A percentile compares a stretch with the other conserved stretches of the same genome.
Conservation (phyloP, 352 stramenopile genomes). For the Phytophthora sansomeana region DNA sequence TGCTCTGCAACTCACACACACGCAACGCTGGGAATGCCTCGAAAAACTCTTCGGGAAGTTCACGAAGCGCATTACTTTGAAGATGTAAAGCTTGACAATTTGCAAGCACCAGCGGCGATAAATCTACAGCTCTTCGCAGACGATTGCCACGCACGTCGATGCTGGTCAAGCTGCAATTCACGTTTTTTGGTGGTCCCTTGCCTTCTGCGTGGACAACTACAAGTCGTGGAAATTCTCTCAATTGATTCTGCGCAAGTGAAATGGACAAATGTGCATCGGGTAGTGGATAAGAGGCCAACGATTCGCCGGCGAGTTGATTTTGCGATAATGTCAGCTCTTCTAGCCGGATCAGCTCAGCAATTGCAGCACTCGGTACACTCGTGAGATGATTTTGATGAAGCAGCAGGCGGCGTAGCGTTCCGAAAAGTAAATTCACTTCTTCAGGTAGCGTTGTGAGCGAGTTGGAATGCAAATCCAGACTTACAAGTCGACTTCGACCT, state of each 20-base stretch:
- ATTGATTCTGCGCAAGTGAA: slow-evolving; percentile 50
- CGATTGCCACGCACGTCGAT: slow-evolving; percentile 44
- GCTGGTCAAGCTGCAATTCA: slow-evolving; percentile 31
- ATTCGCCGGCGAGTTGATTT: slow-evolving; percentile 31
- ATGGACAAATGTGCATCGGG: slow-evolving; percentile 28
- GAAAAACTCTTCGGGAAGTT: slow-evolving; percentile 60
- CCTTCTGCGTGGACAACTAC: slow-evolving; percentile 25
- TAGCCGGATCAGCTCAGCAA: slow-evolving; percentile 42
- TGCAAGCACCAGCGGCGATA: slow-evolving; percentile 30
- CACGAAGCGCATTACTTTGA: slow-evolving; percentile 50
- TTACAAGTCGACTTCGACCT: slow-evolving; percentile 22
- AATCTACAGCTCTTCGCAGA: slow-evolving; percentile 31
- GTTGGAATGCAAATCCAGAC: slow-evolving; percentile 55
- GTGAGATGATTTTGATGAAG: slow-evolving; percentile 58
- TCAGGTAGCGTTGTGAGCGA: slow-evolving; percentile 47
- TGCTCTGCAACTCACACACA: slow-evolving; percentile 51
- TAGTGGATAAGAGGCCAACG: slow-evolving; percentile 28
- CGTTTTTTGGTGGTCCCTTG: slow-evolving; percentile 11
- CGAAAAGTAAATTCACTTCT: slow-evolving; percentile 38
- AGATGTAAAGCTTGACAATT: slow-evolving; percentile 55
- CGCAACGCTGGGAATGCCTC: slow-evolving; percentile 39
- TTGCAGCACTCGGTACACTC: slow-evolving; percentile 38
- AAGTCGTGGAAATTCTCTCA: slow-evolving; percentile 37
- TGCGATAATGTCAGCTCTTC: slow-evolving; percentile 36
- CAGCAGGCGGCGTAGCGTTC: slow-evolving; percentile 39